Conservation (phyloP, 2,329 filamentous ascomycete genomes). For the Ceratocystis harringtonii region DNA sequence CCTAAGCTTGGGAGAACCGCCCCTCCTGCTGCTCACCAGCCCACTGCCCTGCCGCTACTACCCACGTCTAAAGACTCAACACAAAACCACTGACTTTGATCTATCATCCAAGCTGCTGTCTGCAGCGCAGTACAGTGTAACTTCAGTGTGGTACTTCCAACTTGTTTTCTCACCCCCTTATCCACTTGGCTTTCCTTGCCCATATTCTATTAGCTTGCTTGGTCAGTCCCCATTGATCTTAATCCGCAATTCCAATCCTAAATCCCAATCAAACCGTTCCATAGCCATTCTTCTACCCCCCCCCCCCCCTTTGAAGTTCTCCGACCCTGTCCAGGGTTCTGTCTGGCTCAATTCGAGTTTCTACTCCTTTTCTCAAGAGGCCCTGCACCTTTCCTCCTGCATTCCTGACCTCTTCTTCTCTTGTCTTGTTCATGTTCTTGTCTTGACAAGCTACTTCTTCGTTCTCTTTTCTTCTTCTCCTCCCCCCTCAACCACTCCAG, state of each 20-base stretch:
- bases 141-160: neutral
- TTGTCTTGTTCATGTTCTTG: slow-evolving; percentile 8
- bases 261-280: slow-evolving; percentile 15
- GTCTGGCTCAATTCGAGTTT: neutral
- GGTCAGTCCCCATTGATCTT: slow-evolving; percentile 14
- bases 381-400: slow-evolving; percentile 14
- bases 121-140: neutral
- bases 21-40: neutral
- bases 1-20: neutral
- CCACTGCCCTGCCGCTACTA: neutral
- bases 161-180: neutral
- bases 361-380: slow-evolving; percentile 17
- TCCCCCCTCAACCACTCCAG: slow-evolving; percentile 2
- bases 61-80: neutral
- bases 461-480: slow-evolving; percentile 14
- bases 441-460: slow-evolving; percentile 10
- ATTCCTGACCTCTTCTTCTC: slow-evolving; percentile 11
- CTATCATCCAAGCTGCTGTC: neutral
- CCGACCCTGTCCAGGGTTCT: slow-evolving; percentile 2
- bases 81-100: neutral
- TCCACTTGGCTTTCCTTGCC: neutral
- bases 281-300: slow-evolving; percentile 1
- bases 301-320: neutral
- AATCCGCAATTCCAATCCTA: slow-evolving; percentile 13
- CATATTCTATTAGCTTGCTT: slow-evolving; percentile 13